Evolutionary conservation across 495 filamentous ascomycete genomes (phyloP).

Genomic region (Choiromyces venosus): DNA sequence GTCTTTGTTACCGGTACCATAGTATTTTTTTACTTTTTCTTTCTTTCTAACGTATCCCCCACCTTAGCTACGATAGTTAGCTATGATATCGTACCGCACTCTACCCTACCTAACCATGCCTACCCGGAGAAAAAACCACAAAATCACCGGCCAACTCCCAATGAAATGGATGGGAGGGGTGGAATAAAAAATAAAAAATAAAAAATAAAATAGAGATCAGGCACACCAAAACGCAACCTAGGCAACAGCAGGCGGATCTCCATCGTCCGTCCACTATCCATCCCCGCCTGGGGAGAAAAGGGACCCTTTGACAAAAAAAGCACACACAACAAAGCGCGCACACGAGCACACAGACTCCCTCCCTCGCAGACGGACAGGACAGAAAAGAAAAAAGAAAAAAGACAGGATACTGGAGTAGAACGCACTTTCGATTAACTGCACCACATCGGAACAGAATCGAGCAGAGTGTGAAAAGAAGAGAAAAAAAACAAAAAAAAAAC

Average conservation of each 20-base stretch:
- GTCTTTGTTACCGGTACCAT: neutral
- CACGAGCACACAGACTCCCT: neutral
- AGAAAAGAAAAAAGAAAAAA: neutral
- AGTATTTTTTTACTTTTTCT: too few relatives aligned
- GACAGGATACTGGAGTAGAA: too few relatives aligned
- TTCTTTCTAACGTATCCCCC: neutral
- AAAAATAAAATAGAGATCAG: neutral
- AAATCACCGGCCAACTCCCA: neutral
- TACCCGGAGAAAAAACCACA: neutral
- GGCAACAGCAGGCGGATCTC: neutral
- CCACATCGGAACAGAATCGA: neutral
- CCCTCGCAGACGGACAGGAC: neutral
- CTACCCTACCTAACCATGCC: neutral
- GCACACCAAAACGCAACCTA: neutral
- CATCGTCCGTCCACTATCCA: neutral
- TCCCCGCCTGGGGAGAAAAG: neutral
- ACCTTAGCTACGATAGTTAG: neutral
- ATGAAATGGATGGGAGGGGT: too few relatives aligned
- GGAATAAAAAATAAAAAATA: neutral
- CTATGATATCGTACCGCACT: neutral
- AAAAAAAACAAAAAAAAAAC: too few relatives aligned
- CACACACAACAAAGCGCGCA: neutral
- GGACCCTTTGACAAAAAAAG: neutral
- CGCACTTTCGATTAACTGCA: neutral
- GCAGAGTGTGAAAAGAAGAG: neutral